Evolutionary conservation across 2,329 filamentous ascomycete genomes (phyloP).

Genomic region (Ambrosiella cleistominuta): DNA sequence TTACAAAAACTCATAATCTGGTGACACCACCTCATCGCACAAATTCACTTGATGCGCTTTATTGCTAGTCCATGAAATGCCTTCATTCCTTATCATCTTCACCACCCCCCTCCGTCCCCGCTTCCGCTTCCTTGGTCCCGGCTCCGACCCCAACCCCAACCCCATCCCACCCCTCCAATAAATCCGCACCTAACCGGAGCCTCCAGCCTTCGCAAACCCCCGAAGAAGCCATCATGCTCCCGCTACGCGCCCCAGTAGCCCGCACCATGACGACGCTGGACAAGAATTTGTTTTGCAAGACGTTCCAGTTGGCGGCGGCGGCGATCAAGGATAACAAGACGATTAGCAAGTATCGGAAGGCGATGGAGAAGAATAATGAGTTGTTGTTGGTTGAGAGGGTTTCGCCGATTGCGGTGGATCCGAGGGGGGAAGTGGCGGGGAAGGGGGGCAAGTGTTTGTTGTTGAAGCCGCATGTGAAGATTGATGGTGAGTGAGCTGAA

Average conservation of each 20-base stretch:
- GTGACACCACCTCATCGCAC: too few species aligned
- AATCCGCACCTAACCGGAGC: not conserved
- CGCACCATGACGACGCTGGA: slow-evolving; percentile 68
- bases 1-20: too few species aligned
- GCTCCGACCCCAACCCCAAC: not conserved
- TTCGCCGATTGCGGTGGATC: slow-evolving; percentile 44
- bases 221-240: slow-evolving; percentile 27
- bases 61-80: too few species aligned
- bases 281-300: slow-evolving; percentile 64
- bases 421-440: slow-evolving; percentile 34
- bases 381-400: slow-evolving; percentile 47
- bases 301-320: slow-evolving; percentile 59
- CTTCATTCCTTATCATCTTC: too few species aligned
- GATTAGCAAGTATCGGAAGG: slow-evolving; percentile 53
- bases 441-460: slow-evolving; percentile 44
- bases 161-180: not conserved
- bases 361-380: slow-evolving; percentile 48
- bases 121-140: not conserved
- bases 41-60: too few species aligned
- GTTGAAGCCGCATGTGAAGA: slow-evolving; percentile 37
- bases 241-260: slow-evolving; percentile 64
- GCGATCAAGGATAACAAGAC: slow-evolving; percentile 57
- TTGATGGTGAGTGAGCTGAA: slow-evolving; percentile 24
- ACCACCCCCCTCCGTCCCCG: too few species aligned
- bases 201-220: not conserved